phyloP scores from a whole-genome alignment of 2,329 filamentous ascomycete species.

The Seiridium unicorne region DNA sequence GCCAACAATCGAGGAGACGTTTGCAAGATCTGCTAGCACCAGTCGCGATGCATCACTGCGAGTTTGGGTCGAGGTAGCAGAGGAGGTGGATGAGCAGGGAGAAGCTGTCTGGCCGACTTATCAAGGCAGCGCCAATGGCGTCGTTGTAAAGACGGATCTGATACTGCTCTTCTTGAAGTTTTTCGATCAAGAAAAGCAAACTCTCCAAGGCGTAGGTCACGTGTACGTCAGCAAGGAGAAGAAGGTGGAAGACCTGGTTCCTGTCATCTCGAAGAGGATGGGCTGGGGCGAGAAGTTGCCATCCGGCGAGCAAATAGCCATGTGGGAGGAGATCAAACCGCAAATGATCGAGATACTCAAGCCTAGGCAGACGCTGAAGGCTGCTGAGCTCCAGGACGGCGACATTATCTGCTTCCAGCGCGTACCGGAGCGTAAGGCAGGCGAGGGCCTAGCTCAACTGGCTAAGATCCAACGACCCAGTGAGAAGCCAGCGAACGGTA shows the following conservation, averaged over 20 bases:
- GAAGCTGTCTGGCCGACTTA: slow-evolving; percentile 70
- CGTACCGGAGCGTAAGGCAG: slow-evolving; percentile 47
- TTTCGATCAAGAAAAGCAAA: slow-evolving; percentile 78
- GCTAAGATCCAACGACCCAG: slow-evolving; percentile 36
- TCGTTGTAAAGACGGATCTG: slow-evolving; percentile 56
- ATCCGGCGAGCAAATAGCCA: slow-evolving; percentile 57
- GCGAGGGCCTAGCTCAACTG: slow-evolving; percentile 35
- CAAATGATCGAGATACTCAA: slow-evolving; percentile 97
- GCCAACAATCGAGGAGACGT: slow-evolving; percentile 74
- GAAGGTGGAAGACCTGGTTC: slow-evolving; percentile 81
- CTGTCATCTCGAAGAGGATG: slow-evolving; percentile 79
- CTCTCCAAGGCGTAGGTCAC: slow-evolving; percentile 73
- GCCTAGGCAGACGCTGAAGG: slow-evolving; percentile 81
- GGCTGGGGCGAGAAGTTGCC: slow-evolving; percentile 76
- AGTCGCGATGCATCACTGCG: slow-evolving; percentile 72
- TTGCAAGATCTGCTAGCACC: slow-evolving; percentile 45
- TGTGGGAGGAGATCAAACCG: slow-evolving; percentile 98
- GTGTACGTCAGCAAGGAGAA: slow-evolving; percentile 86
- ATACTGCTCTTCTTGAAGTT: slow-evolving; percentile 91
- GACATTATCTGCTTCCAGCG: slow-evolving; percentile 96
- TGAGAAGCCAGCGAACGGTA: slow-evolving; percentile 37
- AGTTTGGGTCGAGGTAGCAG: slow-evolving; percentile 81
- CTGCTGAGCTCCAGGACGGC: slow-evolving; percentile 93
- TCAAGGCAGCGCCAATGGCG: slow-evolving; percentile 54
- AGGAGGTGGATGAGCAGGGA: slow-evolving; percentile 65